These are phyloP conservation scores for Penicillium pulvis DNA, from an alignment of 495 filamentous ascomycete genomes.

Conservation along the genomic window DNA sequence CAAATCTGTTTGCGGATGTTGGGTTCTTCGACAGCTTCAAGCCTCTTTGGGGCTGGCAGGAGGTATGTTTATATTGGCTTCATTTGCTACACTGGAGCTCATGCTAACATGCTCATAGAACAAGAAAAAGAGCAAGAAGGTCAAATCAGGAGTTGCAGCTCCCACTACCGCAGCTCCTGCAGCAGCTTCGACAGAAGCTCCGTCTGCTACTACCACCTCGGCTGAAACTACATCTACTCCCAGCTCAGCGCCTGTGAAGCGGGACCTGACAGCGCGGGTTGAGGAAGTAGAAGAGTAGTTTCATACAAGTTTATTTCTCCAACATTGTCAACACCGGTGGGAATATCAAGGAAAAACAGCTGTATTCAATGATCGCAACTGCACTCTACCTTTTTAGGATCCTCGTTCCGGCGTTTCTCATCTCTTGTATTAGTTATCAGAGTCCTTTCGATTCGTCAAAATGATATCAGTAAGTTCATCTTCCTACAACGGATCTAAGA, in stretches of 20 bases:
- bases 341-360: background rate
- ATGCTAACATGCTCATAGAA: slow-evolving; percentile 26
- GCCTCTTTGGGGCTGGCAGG: slow-evolving; percentile 97
- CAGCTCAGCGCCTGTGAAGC: slow-evolving; percentile 39
- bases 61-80: slow-evolving; percentile 56
- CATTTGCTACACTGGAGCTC: background rate
- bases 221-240: slow-evolving; percentile 54
- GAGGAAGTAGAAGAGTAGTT: slow-evolving; percentile 68
- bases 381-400: background rate
- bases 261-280: slow-evolving; percentile 60
- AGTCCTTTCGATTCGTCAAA: background rate
- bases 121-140: slow-evolving; percentile 67
- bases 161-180: slow-evolving; percentile 11
- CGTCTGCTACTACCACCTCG: slow-evolving; percentile 61
- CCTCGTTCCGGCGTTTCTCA: background rate
- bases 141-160: slow-evolving; percentile 38
- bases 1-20: slow-evolving; percentile 98
- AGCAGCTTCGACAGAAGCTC: slow-evolving; percentile 43
- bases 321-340: background rate
- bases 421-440: background rate
- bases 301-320: background rate
- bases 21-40: slow-evolving; percentile 98
- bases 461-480: background rate
- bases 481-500: background rate
- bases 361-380: background rate